A percentile compares a stretch with the other conserved stretches of the same genome.
These are phyloP conservation scores for Pythium plurisporium DNA, from an alignment of 352 stramenopile genomes.

Conservation along the genomic window DNA sequence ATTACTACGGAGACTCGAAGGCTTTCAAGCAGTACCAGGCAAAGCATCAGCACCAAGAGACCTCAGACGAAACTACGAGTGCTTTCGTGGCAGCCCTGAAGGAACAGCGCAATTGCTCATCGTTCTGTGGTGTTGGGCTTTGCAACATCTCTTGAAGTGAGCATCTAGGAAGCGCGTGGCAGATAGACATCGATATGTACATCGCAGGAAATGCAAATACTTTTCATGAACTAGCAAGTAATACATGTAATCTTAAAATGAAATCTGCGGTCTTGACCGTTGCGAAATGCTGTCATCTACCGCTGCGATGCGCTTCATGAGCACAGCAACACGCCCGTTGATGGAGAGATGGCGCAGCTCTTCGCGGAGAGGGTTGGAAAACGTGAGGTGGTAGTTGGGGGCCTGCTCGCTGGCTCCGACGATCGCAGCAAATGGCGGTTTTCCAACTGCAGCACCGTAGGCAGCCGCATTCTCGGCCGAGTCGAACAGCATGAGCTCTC, in stretches of 20 bases:
- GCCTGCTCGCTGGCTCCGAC: constrained; percentile 23
- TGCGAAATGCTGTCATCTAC: constrained; percentile 37
- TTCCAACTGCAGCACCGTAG: constrained; percentile 38
- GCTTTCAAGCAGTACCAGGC: constrained; percentile 61
- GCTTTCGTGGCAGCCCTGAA: constrained; percentile 21
- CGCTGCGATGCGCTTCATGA: constrained; percentile 34
- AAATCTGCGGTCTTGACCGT: not conserved
- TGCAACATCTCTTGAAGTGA: constrained; percentile 20
- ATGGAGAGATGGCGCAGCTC: constrained; percentile 42
- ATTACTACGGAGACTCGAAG: constrained; percentile 74
- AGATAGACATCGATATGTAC: not conserved
- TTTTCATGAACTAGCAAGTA: not conserved
- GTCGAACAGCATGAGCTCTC: constrained; percentile 73
- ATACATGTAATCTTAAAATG: not conserved
- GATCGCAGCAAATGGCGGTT: constrained; percentile 38
- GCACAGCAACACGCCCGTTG: constrained; percentile 29
- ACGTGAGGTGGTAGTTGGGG: constrained; percentile 34
- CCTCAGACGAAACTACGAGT: constrained; percentile 9
- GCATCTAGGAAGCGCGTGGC: not conserved
- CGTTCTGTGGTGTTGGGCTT: constrained; percentile 16
- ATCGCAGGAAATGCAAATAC: constrained; percentile 1
- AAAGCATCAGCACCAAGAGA: constrained; percentile 37
- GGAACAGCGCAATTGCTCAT: constrained; percentile 21
- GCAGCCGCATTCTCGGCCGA: constrained; percentile 39
- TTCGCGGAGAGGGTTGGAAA: constrained; percentile 51